Evolutionary conservation across 83 land plant species (phyloP).

Genomic region (Picea abies): DNA sequence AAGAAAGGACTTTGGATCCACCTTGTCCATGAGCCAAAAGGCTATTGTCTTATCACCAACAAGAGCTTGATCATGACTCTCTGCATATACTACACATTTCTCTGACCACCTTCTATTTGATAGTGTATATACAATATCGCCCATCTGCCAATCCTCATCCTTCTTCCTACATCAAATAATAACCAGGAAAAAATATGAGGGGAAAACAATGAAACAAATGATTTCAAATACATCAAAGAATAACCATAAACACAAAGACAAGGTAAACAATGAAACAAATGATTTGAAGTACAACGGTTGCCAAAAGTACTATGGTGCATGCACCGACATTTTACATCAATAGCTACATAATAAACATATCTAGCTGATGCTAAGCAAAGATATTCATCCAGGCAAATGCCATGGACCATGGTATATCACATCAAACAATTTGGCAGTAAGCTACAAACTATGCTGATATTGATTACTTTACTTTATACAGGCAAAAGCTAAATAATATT

Average conservation of each 20-base stretch:
- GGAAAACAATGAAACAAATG: neutral
- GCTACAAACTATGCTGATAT: neutral
- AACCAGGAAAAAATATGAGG: neutral
- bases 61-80: slow-evolving; percentile 96
- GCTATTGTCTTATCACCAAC: slow-evolving; percentile 97
- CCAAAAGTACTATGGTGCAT: neutral
- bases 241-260: neutral
- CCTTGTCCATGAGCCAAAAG: slow-evolving; percentile 99
- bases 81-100: no score
- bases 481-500: neutral
- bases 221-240: neutral
- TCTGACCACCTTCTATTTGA: no score
- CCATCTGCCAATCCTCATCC: slow-evolving; percentile 93
- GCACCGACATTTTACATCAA: neutral
- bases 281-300: neutral
- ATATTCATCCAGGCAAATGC: neutral
- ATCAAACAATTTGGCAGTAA: neutral
- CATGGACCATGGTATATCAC: neutral
- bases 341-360: neutral
- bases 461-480: neutral
- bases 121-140: no score
- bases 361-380: neutral
- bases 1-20: slow-evolving; percentile 3
- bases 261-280: neutral
- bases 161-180: slow-evolving; percentile 47